Evolutionary conservation across 2,329 filamentous ascomycete species (phyloP).

Genomic region (Trichoderma atrobrunneum): DNA sequence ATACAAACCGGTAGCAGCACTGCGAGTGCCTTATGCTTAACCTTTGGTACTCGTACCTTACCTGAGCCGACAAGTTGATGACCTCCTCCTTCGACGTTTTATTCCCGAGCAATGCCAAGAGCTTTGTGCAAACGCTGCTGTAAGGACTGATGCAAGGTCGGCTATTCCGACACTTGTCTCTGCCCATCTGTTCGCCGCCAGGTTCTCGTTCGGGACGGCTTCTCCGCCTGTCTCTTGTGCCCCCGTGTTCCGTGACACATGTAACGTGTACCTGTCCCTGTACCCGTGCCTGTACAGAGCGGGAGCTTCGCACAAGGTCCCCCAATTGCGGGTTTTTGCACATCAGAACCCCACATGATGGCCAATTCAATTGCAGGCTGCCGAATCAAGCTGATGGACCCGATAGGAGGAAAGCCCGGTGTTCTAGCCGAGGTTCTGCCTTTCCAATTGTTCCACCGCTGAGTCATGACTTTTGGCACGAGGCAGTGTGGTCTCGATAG

Average conservation of each 20-base stretch:
- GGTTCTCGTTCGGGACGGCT: not conserved
- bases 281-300: not conserved
- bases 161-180: constrained; percentile 7
- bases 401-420: constrained; percentile 5
- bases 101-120: not conserved
- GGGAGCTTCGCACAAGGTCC: not conserved
- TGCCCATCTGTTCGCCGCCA: not conserved
- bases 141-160: not conserved
- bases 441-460: not conserved
- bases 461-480: not conserved
- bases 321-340: constrained; percentile 1
- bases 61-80: not conserved
- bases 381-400: constrained; percentile 1
- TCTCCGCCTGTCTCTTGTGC: constrained; percentile 12
- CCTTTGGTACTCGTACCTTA: not conserved
- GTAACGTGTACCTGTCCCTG: not conserved
- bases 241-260: not conserved
- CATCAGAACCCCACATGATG: constrained; percentile 13
- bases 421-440: constrained; percentile 11
- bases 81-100: not conserved
- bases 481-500: not conserved
- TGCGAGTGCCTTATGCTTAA: not conserved
- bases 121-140: not conserved
- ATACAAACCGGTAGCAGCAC: not conserved
- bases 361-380: constrained; percentile 2